Evolutionary conservation across 129 eudicot species (phyloP).

Genomic region (Flaveria brownii): DNA sequence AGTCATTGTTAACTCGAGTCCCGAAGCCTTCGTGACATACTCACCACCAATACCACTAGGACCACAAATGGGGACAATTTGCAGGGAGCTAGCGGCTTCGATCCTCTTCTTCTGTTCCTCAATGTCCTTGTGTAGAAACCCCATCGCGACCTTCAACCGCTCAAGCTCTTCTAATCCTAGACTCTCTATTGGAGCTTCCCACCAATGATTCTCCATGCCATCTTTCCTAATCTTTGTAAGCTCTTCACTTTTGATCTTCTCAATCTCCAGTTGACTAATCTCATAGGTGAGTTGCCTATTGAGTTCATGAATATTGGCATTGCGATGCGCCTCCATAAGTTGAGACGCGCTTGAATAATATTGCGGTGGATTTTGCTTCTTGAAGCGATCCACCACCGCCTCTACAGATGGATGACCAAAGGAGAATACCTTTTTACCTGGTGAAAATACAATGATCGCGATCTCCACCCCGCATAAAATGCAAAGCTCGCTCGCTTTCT

Average conservation of each 20-base stretch:
- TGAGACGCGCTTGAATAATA: constrained; percentile 34
- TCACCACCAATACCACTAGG: constrained; percentile 14
- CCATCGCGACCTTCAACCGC: constrained; percentile 49
- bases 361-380: constrained; percentile 32
- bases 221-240: constrained; percentile 36
- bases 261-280: constrained; percentile 35
- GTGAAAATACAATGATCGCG: constrained; percentile 56
- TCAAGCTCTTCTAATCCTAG: constrained; percentile 45
- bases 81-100: constrained; percentile 13
- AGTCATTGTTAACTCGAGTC: constrained; percentile 44
- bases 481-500: constrained; percentile 61
- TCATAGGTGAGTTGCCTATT: constrained; percentile 40
- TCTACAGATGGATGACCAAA: constrained; percentile 70
- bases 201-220: constrained; percentile 45
- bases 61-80: constrained; percentile 5
- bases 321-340: constrained; percentile 47
- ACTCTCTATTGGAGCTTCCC: constrained; percentile 57
- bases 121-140: constrained; percentile 44
- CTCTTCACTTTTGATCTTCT: constrained; percentile 44
- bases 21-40: constrained; percentile 5
- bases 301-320: constrained; percentile 47
- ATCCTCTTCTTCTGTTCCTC: constrained; percentile 28
- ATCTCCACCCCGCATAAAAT: constrained; percentile 56
- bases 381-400: constrained; percentile 37
- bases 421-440: constrained; percentile 53